phyloP scores from a whole-genome alignment of 306 rosid genomes.

The Ammopiptanthus mongolicus region DNA sequence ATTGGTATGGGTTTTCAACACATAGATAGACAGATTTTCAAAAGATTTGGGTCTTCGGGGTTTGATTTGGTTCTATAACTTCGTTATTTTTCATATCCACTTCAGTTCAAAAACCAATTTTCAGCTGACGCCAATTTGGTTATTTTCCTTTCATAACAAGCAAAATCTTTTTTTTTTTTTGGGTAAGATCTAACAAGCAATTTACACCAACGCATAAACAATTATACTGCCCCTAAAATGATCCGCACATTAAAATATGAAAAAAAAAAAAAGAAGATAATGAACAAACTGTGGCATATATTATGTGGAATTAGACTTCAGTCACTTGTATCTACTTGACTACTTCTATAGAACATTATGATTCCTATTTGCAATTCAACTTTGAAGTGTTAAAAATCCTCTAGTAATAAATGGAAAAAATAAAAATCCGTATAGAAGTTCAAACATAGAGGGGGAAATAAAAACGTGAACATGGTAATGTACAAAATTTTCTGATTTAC shows the following conservation, averaged over 20 bases:
- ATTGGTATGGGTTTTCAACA: not conserved
- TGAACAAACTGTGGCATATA: not conserved
- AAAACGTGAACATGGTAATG: conserved; percentile 30
- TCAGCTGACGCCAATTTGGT: not conserved
- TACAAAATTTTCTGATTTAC: conserved; percentile 41
- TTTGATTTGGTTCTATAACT: not conserved
- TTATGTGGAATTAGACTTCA: conserved; percentile 2
- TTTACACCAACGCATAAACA: not conserved
- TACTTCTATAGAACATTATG: conserved; percentile 3
- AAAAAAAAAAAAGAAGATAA: not conserved
- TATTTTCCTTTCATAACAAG: not conserved
- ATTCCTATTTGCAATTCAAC: conserved; percentile 26
- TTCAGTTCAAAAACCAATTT: not conserved
- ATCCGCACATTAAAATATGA: not conserved
- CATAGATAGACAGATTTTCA: too few relatives aligned
- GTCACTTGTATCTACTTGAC: not conserved
- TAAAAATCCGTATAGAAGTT: not conserved
- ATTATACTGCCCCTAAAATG: not conserved
- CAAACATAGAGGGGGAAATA: not conserved
- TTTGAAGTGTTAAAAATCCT: conserved; percentile 22
- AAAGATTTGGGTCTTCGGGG: not conserved
- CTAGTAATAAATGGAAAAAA: not conserved
- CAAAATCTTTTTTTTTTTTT: too few relatives aligned
- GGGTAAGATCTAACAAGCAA: not conserved
- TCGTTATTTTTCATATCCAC: not conserved